A percentile compares a stretch with the other conserved stretches of the same genome.
phyloP scores from a whole-genome alignment of 2,329 filamentous ascomycete species.

The Beauveria brongniartii region DNA sequence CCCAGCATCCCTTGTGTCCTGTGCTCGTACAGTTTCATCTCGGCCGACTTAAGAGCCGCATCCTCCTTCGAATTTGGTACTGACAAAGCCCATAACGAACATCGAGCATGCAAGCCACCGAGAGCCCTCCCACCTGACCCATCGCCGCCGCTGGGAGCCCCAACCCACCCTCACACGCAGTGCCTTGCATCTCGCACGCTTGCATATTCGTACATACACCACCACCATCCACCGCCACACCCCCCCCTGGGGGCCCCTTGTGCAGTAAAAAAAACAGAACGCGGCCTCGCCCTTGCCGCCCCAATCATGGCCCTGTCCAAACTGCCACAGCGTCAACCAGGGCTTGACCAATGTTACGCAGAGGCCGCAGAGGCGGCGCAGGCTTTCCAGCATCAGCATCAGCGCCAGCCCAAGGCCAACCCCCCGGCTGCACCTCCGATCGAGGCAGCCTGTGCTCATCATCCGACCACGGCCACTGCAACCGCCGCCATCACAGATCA shows the following conservation, averaged over 20 bases:
- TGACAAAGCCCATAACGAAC: background rate
- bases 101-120: conserved; percentile 1
- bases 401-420: conserved; percentile 16
- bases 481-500: background rate
- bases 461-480: background rate
- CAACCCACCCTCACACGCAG: background rate
- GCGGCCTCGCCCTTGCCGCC: background rate
- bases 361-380: background rate
- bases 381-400: background rate
- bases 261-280: background rate
- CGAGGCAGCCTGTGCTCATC: conserved; percentile 3
- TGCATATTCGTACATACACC: conserved; percentile 2
- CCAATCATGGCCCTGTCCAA: conserved; percentile 8
- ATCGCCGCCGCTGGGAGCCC: background rate
- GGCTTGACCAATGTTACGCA: background rate
- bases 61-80: background rate
- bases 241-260: background rate
- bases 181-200: conserved; percentile 9
- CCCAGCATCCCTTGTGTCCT: background rate
- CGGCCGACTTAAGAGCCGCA: background rate
- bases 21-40: background rate
- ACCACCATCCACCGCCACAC: background rate
- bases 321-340: conserved; percentile 5
- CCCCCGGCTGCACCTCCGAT: conserved; percentile 10
- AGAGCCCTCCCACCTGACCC: background rate